phyloP scores from a whole-genome alignment of 1,139 yeast genomes.

The Candida mesenterica region DNA sequence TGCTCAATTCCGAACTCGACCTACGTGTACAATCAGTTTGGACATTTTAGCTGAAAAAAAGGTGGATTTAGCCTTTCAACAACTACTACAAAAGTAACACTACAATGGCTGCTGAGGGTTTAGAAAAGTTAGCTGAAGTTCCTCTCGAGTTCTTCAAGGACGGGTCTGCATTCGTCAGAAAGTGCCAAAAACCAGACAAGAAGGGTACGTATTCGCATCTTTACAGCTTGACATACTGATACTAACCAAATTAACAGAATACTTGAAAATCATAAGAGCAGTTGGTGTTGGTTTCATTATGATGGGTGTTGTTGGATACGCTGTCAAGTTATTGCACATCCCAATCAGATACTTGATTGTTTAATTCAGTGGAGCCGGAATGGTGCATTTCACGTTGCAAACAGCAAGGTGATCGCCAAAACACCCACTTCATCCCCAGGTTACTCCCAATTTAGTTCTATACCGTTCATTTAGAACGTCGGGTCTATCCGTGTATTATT shows the following conservation, averaged over 20 bases:
- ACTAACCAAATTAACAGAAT: slow-evolving; percentile 53
- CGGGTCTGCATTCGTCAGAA: slow-evolving; percentile 82
- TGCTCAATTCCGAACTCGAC: no score
- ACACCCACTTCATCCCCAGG: no score
- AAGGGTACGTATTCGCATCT: slow-evolving; percentile 62
- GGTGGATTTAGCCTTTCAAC: neutral
- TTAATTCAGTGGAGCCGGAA: slow-evolving; percentile 35
- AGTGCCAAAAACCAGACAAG: slow-evolving; percentile 90
- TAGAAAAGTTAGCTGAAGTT: slow-evolving; percentile 83
- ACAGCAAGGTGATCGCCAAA: no score
- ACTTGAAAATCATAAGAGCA: slow-evolving; percentile 84
- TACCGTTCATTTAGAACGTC: neutral
- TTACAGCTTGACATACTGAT: slow-evolving; percentile 5
- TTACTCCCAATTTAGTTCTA: neutral
- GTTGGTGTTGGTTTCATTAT: slow-evolving; percentile 95
- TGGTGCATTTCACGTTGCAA: neutral
- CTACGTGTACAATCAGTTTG: neutral
- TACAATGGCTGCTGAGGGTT: slow-evolving; percentile 63
- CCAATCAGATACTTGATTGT: slow-evolving; percentile 97
- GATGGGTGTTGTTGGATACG: slow-evolving; percentile 98
- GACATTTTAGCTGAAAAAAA: neutral
- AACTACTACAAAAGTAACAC: no score
- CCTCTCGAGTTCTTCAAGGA: slow-evolving; percentile 91
- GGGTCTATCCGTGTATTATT: neutral
- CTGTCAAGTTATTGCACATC: slow-evolving; percentile 90